Evolutionary conservation across 169 alveolate species (phyloP).

Genomic region (Perkinsus olseni): DNA sequence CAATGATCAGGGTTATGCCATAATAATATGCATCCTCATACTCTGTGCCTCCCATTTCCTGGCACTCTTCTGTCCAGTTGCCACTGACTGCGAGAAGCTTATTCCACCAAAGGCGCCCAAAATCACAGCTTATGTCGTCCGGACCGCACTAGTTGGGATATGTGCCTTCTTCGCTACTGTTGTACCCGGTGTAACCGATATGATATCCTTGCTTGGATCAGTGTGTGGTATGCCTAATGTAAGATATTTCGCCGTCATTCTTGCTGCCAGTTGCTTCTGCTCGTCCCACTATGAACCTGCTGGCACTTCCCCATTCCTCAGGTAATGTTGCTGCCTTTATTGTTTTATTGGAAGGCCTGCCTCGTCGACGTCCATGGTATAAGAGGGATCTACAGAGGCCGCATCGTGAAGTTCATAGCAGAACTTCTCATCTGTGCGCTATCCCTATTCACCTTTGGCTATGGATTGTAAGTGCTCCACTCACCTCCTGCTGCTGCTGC

Average conservation of each 20-base stretch:
- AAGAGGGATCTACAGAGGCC: neutral
- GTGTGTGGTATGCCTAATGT: neutral
- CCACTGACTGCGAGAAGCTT: neutral
- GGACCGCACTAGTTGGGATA: neutral
- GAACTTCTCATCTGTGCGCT: neutral
- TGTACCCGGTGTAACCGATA: neutral
- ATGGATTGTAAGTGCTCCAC: neutral
- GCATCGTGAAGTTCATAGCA: neutral
- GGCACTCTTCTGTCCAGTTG: neutral
- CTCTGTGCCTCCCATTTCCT: neutral
- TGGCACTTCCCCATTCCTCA: neutral
- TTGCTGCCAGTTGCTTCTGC: too few relatives aligned
- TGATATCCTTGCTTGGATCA: neutral
- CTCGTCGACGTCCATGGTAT: neutral
- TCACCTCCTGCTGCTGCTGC: neutral
- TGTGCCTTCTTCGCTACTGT: neutral
- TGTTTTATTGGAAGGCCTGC: neutral
- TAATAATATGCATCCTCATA: neutral
- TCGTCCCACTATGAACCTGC: too few relatives aligned
- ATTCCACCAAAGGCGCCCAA: neutral
- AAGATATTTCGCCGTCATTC: neutral
- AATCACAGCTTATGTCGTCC: neutral
- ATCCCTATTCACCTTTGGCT: neutral
- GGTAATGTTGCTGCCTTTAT: neutral
- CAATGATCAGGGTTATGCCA: neutral